A percentile compares a stretch with the other conserved stretches of the same genome.
phyloP scores from a whole-genome alignment of 768 basidiomycete genomes.

The Podaxis sp. region DNA sequence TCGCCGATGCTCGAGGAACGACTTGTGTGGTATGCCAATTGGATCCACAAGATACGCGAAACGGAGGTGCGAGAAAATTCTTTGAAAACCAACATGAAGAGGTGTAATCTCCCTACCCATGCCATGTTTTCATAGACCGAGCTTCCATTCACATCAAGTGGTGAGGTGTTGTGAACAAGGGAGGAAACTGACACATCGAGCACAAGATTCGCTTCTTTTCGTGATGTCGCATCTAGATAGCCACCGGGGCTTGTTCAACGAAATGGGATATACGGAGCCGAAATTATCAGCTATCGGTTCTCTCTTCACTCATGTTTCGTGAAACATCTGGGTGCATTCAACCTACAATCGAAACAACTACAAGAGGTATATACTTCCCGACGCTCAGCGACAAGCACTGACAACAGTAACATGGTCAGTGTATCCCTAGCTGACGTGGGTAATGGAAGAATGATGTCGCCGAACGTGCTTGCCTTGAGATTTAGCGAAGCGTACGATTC shows the following conservation, averaged over 20 bases:
- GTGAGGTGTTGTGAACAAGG: slow-evolving; percentile 1
- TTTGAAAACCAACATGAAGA: neutral
- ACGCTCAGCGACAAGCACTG: too few species aligned
- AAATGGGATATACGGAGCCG: neutral
- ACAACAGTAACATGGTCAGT: neutral
- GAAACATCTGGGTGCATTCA: too few species aligned
- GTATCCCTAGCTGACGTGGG: neutral
- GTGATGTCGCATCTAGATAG: slow-evolving; percentile 8
- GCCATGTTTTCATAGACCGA: neutral
- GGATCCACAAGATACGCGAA: neutral
- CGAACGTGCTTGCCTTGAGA: neutral
- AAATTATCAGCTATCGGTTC: neutral
- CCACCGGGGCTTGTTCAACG: neutral
- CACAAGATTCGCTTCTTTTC: neutral
- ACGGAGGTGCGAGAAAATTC: neutral
- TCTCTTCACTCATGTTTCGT: too few species aligned
- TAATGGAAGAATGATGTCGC: neutral
- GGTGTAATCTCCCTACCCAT: neutral
- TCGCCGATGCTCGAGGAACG: neutral
- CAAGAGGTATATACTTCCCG: too few species aligned
- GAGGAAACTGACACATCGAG: neutral
- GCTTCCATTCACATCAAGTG: slow-evolving; percentile 15
- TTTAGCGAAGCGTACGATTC: neutral
- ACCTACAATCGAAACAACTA: too few species aligned
- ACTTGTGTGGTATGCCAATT: neutral